Percentiles rank a stretch among this genome's conserved stretches.
These are phyloP conservation scores for Isoetes taiwanensis DNA, from an alignment of 75 land plant genomes.

Conservation along the genomic window DNA sequence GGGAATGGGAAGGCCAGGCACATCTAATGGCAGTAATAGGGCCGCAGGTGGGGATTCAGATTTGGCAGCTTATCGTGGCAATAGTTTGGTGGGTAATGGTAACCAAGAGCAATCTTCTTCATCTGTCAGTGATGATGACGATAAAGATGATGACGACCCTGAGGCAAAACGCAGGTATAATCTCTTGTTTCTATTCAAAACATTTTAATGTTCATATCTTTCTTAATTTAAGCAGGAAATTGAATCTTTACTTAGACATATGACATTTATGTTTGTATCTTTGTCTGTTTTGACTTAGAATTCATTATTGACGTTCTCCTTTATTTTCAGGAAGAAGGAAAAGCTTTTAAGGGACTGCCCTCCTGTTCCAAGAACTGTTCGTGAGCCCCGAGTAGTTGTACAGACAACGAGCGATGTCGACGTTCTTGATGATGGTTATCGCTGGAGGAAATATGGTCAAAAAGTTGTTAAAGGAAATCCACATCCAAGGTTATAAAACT, in stretches of 20 bases:
- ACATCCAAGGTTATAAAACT: conserved; percentile 42
- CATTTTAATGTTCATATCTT: neutral
- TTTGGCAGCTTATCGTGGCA: conserved; percentile 24
- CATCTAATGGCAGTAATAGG: conserved; percentile 12
- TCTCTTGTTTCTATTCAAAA: neutral
- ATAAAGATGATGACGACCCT: conserved; percentile 34
- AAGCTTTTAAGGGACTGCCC: conserved; percentile 32
- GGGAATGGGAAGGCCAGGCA: conserved; percentile 3
- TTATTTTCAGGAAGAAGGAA: conserved; percentile 45
- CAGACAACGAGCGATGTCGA: conserved; percentile 94
- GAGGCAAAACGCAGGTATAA: conserved; percentile 10
- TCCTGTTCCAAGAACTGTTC: conserved; percentile 43
- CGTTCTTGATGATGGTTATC: conserved; percentile 89
- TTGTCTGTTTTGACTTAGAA: neutral
- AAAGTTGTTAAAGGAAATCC: conserved; percentile 98
- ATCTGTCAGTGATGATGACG: conserved; percentile 52
- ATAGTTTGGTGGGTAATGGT: conserved; percentile 22
- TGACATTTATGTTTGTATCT: neutral
- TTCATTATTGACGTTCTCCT: neutral
- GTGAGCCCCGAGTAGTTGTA: conserved; percentile 84
- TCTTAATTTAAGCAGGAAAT: neutral
- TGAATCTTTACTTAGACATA: no score
- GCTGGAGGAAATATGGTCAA: conserved; percentile 98
- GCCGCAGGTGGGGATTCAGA: conserved; percentile 15
- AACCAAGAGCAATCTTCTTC: conserved; percentile 39